Evolutionary conservation across 305 asterid genomes (phyloP), one percentile per base, ranked within the genome.

Genomic region (Solanum hybrid): DNA sequence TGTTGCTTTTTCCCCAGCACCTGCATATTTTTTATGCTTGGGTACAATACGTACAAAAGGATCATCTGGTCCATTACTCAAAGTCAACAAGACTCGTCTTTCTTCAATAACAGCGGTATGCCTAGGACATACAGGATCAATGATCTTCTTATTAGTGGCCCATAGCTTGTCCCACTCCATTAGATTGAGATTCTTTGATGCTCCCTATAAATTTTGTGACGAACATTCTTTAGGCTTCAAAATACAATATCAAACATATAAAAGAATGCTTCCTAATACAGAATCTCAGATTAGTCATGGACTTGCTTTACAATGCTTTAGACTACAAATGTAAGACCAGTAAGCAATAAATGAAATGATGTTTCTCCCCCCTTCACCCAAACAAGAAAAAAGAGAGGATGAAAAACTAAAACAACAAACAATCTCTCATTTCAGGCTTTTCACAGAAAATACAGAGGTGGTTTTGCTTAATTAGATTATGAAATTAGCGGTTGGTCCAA

Each of bases 151-250:
- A 89, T 97, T 97, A 80, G 96, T 95, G 37, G 98, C 97, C 99
- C 99, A 97, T 76, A 97, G 96, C 91, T 97, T 97, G 92, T 95
- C 99, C 99, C 99, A 97, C 89, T 97, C 99, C 99, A 96, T 95
- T 72, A 96, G 98, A 94, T 97, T 97, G 91, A 97, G 96, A 91
- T 96, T 96, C 94, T 96, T 97, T 22, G 99, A 97, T 85, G 99
- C 98, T 91, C 99, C 99, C 99, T 97, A 90, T 89, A 51, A 13
- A 91, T 88, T 90, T 72, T 5, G 82, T 73, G 56, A 79, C 64
- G 87, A 38, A 22, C 4, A 71, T 73, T 27, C 20, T 91, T 91
- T 91, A 79, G 87, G 69, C 87, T 87, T 86, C 89, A 82, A 71
- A 64, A 89, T 16, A 81, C 71, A 89, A 79, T 36, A 60, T 31